Base-by-base conservation (phyloP, 768 basidiomycete genomes). In the Panaeolus cyanescens region DNA sequence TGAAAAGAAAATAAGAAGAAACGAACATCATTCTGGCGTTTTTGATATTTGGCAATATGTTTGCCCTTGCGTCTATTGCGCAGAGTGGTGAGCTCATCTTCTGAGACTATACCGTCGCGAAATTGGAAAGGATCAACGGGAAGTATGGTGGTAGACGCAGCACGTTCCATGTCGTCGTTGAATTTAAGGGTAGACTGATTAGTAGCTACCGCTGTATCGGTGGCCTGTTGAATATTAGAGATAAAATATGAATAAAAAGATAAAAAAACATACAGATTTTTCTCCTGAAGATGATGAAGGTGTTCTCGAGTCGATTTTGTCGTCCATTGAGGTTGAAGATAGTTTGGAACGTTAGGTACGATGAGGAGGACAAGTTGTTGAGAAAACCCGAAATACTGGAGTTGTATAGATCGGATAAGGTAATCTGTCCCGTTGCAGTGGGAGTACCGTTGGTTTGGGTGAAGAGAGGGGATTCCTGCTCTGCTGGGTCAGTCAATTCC, bases 61-160 rank as follows among this genome's bases (percentile, higher is more conserved):
- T 86, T 91, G 59, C 89, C 88, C 28, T 75, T 80, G 71, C 79
- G 86, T 28, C 81, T 79, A 32, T 81, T 80, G 54, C 90, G 84
- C 36, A 95, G 72, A 56, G 79, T 82, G n/a, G 76, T 72, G 45
- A 95, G 83, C 65, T 91, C 81, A 36, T 81, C 82, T 40, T 88
- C 85, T 9, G 85, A 76, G 67, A 89, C 82, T 62, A 90, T 61
- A 10, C 85, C 88, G 62, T 74, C 79, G 58, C 83, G 83, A 67
- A 93, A 79, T 63, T 78, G 83, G 75, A 81, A 94, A 2, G 92
- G 92, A 74, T 94, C 92, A 22, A 75, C 64, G 12, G 70, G 70
- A 56, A 75, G 39, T 57, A 75, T 68, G 59, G 69, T 69, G 10
- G 73, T 71, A 22, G 77, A 72, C 32, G 77, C 74, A 36, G 69